These are phyloP conservation scores for Ceratobasidium sp. DNA, from an alignment of 1,284 basidiomycete species.

Conservation along the genomic window DNA sequence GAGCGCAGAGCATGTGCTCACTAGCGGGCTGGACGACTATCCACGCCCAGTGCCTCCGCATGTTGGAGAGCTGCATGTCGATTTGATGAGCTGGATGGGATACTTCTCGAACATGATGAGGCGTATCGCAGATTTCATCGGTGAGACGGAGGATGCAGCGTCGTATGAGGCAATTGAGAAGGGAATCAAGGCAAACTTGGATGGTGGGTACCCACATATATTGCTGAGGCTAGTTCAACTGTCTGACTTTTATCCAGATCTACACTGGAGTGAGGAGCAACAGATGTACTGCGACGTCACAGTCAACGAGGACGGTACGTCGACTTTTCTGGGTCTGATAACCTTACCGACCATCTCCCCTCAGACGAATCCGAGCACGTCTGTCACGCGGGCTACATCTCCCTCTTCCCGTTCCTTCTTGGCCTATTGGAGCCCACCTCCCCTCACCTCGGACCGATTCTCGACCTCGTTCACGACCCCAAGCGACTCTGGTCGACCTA, in stretches of 20 bases:
- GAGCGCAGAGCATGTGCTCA: slow-evolving; percentile 83
- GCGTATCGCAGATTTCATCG: slow-evolving; percentile 81
- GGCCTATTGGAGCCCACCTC: slow-evolving; percentile 77
- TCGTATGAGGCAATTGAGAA: slow-evolving; percentile 79
- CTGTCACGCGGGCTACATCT: slow-evolving; percentile 91
- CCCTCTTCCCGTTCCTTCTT: slow-evolving; percentile 89
- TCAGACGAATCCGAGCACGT: slow-evolving; percentile 88
- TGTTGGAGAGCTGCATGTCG: slow-evolving; percentile 88
- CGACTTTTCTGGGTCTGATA: slow-evolving; percentile 12
- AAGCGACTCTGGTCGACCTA: slow-evolving; percentile 88
- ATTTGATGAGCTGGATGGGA: slow-evolving; percentile 94
- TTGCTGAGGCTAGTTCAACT: slow-evolving; percentile 42
- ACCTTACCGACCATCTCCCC: slow-evolving; percentile 6
- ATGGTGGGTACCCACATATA: slow-evolving; percentile 61
- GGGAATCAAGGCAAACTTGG: slow-evolving; percentile 83
- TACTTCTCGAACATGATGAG: slow-evolving; percentile 90
- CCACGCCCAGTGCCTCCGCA: slow-evolving; percentile 83
- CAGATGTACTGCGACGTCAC: slow-evolving; percentile 93
- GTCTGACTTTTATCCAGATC: slow-evolving; percentile 59
- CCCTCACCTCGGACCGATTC: slow-evolving; percentile 75
- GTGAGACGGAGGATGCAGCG: slow-evolving; percentile 77
- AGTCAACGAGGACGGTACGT: slow-evolving; percentile 79
- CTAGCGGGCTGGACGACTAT: slow-evolving; percentile 95
- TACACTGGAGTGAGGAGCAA: slow-evolving; percentile 89
- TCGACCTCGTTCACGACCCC: slow-evolving; percentile 80